A percentile compares a stretch with the other conserved stretches of the same genome.
These are phyloP conservation scores for Saturnispora sanitii DNA, from an alignment of 805 yeast genomes.

Conservation along the genomic window DNA sequence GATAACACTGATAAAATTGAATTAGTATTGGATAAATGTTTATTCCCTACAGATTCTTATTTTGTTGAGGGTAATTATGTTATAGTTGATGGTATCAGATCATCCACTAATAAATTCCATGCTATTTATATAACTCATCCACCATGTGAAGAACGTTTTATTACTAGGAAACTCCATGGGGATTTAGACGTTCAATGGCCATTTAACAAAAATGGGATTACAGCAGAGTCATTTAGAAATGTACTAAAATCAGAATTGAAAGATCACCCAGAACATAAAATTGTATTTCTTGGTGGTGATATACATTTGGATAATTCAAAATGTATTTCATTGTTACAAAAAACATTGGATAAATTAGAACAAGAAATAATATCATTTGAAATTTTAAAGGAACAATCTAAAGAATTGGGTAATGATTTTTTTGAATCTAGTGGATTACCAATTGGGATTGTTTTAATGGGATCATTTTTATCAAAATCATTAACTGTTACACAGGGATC, in stretches of 20 bases:
- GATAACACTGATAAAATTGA: constrained; percentile 72
- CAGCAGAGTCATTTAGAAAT: constrained; percentile 50
- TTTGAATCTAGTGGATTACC: constrained; percentile 19
- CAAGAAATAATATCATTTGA: constrained; percentile 27
- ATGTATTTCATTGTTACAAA: constrained; percentile 54
- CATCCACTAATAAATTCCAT: constrained; percentile 59
- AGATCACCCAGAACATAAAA: constrained; percentile 41
- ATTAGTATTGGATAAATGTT: constrained; percentile 52
- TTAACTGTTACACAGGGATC: constrained; percentile 46
- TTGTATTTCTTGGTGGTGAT: constrained; percentile 70
- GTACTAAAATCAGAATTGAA: constrained; percentile 41
- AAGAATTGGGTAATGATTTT: constrained; percentile 9
- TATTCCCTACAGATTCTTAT: constrained; percentile 54
- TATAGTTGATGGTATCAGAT: constrained; percentile 77
- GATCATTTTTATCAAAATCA: constrained; percentile 68
- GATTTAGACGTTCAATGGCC: constrained; percentile 51
- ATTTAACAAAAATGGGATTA: constrained; percentile 31
- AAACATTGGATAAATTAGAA: constrained; percentile 47
- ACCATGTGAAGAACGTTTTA: constrained; percentile 67
- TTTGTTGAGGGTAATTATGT: constrained; percentile 69
- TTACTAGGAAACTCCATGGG: constrained; percentile 63
- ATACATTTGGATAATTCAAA: constrained; percentile 51
- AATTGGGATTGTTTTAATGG: constrained; percentile 59
- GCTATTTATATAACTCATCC: constrained; percentile 79
- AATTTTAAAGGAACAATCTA: constrained; percentile 15